Conservation (phyloP, 2,329 filamentous ascomycete genomes). For the Fusarium ambrosium region DNA sequence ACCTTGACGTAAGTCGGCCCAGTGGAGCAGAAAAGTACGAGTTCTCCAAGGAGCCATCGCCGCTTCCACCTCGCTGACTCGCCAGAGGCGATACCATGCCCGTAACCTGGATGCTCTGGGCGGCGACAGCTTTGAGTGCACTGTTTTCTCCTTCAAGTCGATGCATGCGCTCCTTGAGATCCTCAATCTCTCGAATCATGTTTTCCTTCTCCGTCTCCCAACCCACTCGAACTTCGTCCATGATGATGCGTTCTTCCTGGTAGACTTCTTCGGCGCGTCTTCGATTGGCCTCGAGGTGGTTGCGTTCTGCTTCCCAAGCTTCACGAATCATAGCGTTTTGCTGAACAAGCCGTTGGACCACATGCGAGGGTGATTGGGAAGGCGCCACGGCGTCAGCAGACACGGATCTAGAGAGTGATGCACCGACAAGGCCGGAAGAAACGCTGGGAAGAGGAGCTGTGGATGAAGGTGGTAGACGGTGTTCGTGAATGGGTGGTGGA, state of each 20-base stretch:
- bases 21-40: slow-evolving; percentile 40
- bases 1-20: slow-evolving; percentile 35
- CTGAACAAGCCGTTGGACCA: slow-evolving; percentile 57
- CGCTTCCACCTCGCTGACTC: slow-evolving; percentile 46
- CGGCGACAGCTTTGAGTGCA: slow-evolving; percentile 49
- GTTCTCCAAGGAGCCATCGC: slow-evolving; percentile 41
- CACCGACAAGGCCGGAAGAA: slow-evolving; percentile 37
- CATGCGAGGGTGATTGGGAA: slow-evolving; percentile 51
- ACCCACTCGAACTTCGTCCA: slow-evolving; percentile 63
- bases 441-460: slow-evolving; percentile 40
- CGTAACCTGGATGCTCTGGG: slow-evolving; percentile 48
- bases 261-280: slow-evolving; percentile 69
- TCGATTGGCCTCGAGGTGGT: slow-evolving; percentile 66
- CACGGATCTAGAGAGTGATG: slow-evolving; percentile 47
- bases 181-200: slow-evolving; percentile 58
- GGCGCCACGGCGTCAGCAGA: slow-evolving; percentile 50
- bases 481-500: slow-evolving; percentile 27
- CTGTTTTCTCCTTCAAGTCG: slow-evolving; percentile 55
- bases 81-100: slow-evolving; percentile 50
- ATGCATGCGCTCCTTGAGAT: slow-evolving; percentile 56
- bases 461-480: slow-evolving; percentile 37
- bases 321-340: slow-evolving; percentile 61
- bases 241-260: slow-evolving; percentile 65
- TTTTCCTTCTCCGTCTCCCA: slow-evolving; percentile 62
- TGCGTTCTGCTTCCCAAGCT: slow-evolving; percentile 67